phyloP scores from a whole-genome alignment of 2,329 filamentous ascomycete genomes.

The Chaetomiaceae sp. region DNA sequence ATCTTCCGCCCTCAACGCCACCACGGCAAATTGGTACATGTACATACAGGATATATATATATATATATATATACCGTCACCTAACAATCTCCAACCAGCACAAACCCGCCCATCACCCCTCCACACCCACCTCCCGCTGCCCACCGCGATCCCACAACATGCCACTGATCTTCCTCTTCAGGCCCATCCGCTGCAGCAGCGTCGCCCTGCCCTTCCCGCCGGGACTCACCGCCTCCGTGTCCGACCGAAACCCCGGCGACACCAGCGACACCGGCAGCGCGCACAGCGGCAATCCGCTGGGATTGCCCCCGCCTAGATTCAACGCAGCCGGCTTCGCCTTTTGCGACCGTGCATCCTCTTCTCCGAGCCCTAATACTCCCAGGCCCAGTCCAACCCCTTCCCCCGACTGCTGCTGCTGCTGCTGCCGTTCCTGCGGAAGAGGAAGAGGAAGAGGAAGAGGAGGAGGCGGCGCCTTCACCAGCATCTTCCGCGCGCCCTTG shows the following conservation, averaged over 20 bases:
- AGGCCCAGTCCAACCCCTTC: background rate
- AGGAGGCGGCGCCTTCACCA: slow-evolving; percentile 1
- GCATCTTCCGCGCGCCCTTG: background rate
- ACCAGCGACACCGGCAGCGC: slow-evolving; percentile 16
- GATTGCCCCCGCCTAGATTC: background rate
- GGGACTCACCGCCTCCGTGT: background rate
- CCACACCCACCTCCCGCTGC: slow-evolving; percentile 10
- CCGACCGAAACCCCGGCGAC: slow-evolving; percentile 12
- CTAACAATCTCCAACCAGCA: too few species aligned
- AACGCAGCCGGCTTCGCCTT: background rate
- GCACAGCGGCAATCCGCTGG: slow-evolving; percentile 16
- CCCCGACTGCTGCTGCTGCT: background rate
- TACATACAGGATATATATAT: too few species aligned
- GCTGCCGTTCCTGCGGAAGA: background rate
- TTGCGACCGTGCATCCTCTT: too few species aligned
- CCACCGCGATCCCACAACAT: slow-evolving; percentile 12
- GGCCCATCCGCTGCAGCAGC: slow-evolving; percentile 16
- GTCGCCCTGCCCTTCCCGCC: slow-evolving; percentile 6
- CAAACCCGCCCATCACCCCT: background rate
- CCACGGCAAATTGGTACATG: too few species aligned
- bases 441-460: background rate
- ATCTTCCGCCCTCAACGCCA: too few species aligned
- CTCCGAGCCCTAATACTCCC: too few species aligned
- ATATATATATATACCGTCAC: too few species aligned
- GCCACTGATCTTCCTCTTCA: slow-evolving; percentile 22